Evolutionary conservation across 23 red algal genomes (phyloP).

Genomic region (Agarophyton chilense): DNA sequence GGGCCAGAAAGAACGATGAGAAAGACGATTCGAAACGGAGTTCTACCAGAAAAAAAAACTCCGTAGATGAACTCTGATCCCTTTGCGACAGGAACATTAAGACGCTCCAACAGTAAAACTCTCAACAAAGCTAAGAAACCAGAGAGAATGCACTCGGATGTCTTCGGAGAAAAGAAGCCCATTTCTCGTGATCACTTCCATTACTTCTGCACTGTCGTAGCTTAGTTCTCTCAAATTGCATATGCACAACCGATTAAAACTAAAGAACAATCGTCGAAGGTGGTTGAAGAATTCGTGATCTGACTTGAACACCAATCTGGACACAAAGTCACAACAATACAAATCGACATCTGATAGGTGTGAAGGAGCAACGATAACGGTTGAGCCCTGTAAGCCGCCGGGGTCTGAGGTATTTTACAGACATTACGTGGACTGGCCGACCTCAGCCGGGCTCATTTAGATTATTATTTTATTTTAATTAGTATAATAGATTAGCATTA

Average conservation of each 20-base stretch:
- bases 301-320: conserved; percentile 23
- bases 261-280: conserved; percentile 25
- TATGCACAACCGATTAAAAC: neutral
- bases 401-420: too few relatives aligned
- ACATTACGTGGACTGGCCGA: too few relatives aligned
- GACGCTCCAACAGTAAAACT: neutral
- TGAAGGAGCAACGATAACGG: too few relatives aligned
- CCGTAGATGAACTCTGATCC: conserved; percentile 10
- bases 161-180: neutral
- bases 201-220: conserved; percentile 16
- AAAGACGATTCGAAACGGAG: too few relatives aligned
- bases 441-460: too few relatives aligned
- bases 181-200: neutral
- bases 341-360: conserved; percentile 7
- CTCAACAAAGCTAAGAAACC: conserved; percentile 12
- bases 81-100: conserved; percentile 11
- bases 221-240: neutral
- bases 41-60: too few relatives aligned
- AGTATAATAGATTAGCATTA: too few relatives aligned
- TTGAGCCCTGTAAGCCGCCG: too few relatives aligned
- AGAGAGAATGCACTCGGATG: neutral
- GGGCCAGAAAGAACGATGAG: too few relatives aligned
- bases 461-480: too few relatives aligned
- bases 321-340: neutral
- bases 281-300: neutral